Percentiles rank a stretch among this genome's conserved stretches.
Evolutionary conservation across 257 asterid species (phyloP).

Genomic region (Jaltomata sinuosa): DNA sequence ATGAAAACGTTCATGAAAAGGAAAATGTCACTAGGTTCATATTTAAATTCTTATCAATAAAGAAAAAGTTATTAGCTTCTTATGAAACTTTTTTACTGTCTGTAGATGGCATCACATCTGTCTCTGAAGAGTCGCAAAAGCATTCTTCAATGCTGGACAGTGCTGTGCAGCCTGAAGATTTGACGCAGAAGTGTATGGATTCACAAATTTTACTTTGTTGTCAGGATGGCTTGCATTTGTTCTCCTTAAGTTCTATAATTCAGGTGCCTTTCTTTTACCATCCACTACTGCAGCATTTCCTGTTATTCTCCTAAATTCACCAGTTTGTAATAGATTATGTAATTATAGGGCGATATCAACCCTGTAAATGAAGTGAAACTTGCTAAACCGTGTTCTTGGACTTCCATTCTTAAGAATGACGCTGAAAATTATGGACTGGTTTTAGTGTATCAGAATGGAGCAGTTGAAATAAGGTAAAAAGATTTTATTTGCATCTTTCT

Average conservation of each 20-base stretch:
- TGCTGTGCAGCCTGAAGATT: slow-evolving; percentile 16
- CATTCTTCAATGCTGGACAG: slow-evolving; percentile 18
- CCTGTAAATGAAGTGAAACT: slow-evolving; percentile 43
- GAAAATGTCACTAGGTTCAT: not conserved
- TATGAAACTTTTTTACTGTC: slow-evolving; percentile 21
- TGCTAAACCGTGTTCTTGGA: slow-evolving; percentile 74
- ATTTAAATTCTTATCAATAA: not conserved
- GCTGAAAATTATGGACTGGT: slow-evolving; percentile 43
- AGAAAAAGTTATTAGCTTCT: slow-evolving; percentile 7
- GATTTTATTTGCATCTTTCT: not conserved
- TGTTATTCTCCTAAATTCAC: slow-evolving; percentile 11
- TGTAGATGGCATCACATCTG: slow-evolving; percentile 50
- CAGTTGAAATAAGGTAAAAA: slow-evolving; percentile 67
- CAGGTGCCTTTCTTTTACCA: slow-evolving; percentile 39
- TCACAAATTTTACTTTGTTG: slow-evolving; percentile 62
- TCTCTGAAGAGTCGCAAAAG: slow-evolving; percentile 31
- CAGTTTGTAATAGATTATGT: slow-evolving; percentile 12
- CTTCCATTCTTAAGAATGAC: slow-evolving; percentile 50
- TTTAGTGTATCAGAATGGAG: slow-evolving; percentile 73
- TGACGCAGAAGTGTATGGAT: slow-evolving; percentile 19
- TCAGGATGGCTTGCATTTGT: slow-evolving; percentile 52
- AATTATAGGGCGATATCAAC: slow-evolving; percentile 43
- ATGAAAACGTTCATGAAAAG: not conserved
- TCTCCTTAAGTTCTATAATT: slow-evolving; percentile 41
- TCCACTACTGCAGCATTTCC: not conserved